Evolutionary conservation across 495 filamentous ascomycete genomes (phyloP).

Genomic region (Neurospora sp.): DNA sequence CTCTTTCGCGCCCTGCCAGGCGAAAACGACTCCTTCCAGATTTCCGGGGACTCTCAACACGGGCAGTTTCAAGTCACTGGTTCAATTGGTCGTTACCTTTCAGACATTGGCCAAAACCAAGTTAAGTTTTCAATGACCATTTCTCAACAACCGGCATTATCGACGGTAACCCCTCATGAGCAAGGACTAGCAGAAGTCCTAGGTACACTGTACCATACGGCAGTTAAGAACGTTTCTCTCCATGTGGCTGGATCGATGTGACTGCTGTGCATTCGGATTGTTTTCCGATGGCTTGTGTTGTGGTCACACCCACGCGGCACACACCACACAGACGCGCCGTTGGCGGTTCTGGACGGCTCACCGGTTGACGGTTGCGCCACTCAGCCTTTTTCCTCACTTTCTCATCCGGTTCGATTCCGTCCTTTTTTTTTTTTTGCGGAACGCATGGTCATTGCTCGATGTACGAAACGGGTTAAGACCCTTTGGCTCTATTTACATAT

Average conservation of each 20-base stretch:
- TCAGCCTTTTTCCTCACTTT: neutral
- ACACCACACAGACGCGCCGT: neutral
- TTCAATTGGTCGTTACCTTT: neutral
- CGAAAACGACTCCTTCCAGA: neutral
- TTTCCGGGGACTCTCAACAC: neutral
- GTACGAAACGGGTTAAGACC: neutral
- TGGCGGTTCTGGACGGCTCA: neutral
- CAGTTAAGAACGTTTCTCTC: neutral
- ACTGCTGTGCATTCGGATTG: neutral
- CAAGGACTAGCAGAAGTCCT: neutral
- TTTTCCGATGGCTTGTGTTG: neutral
- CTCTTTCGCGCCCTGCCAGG: neutral
- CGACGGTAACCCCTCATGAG: neutral
- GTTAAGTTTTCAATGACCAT: neutral
- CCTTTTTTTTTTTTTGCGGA: neutral
- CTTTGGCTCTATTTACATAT: neutral
- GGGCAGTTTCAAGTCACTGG: neutral
- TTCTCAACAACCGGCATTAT: neutral
- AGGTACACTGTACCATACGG: neutral
- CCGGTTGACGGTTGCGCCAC: neutral
- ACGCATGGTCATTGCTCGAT: neutral
- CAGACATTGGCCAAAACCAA: neutral
- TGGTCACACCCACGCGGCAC: neutral
- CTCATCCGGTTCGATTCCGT: neutral
- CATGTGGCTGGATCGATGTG: neutral